Evolutionary conservation across 805 yeast genomes (phyloP).

Genomic region (Pichia eremophila): DNA sequence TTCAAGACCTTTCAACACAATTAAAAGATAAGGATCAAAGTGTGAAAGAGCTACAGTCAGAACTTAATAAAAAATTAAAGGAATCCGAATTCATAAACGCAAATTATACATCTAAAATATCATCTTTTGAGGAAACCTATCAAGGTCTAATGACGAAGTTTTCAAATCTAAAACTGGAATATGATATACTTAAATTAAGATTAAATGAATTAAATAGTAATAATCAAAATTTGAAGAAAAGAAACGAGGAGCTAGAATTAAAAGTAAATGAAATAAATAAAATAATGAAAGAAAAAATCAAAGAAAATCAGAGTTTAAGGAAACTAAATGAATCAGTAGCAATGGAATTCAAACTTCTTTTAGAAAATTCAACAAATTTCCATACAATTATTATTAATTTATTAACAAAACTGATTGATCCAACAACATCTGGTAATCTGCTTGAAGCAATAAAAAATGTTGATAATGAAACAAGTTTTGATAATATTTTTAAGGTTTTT

Average conservation of each 20-base stretch:
- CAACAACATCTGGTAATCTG: background rate
- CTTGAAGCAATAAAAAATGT: background rate
- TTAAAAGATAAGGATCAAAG: background rate
- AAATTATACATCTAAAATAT: background rate
- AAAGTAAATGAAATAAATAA: background rate
- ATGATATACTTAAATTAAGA: background rate
- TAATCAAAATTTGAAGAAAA: background rate
- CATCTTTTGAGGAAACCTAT: background rate
- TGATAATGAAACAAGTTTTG: background rate
- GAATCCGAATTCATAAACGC: background rate
- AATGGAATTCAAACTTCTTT: background rate
- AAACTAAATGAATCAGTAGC: background rate
- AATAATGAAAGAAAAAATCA: background rate
- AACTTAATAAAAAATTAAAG: too few species aligned
- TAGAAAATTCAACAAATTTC: background rate
- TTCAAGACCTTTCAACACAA: background rate
- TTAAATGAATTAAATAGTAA: background rate
- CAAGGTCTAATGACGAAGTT: background rate
- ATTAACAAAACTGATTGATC: conserved; percentile 2
- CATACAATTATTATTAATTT: background rate
- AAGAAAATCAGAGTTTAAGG: background rate
- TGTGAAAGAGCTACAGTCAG: background rate
- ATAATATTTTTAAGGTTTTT: background rate
- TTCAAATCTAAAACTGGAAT: background rate
- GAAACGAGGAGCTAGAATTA: background rate